Evolutionary conservation across 495 filamentous ascomycete genomes (phyloP).

Genomic region (Neurospora sp.): DNA sequence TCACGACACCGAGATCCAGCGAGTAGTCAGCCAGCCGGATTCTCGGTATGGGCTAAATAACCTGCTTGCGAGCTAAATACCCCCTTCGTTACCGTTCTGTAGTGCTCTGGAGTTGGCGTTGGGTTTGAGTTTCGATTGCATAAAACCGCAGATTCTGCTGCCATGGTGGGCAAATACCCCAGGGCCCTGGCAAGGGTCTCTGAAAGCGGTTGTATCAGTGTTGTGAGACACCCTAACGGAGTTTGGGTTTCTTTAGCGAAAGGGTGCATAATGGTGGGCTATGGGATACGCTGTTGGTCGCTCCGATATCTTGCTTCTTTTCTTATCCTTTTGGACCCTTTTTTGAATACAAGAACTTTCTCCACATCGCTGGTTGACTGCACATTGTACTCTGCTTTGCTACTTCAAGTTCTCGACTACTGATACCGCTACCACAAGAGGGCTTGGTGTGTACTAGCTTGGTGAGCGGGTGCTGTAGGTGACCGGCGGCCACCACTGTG

Average conservation of each 20-base stretch:
- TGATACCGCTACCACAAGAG: background rate
- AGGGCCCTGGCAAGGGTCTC: background rate
- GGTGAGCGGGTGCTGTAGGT: background rate
- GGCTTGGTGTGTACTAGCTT: background rate
- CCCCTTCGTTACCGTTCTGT: background rate
- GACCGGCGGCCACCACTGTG: background rate
- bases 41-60: slow-evolving; percentile 35
- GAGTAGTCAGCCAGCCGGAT: slow-evolving; percentile 31
- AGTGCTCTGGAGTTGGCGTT: background rate
- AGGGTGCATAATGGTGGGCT: background rate
- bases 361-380: background rate
- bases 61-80: slow-evolving; percentile 25
- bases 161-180: background rate
- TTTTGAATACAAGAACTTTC: background rate
- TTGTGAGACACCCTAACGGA: background rate
- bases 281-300: background rate
- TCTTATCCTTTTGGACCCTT: background rate
- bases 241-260: background rate
- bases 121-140: background rate
- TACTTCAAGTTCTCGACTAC: background rate
- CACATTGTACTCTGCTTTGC: background rate
- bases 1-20: slow-evolving; percentile 27
- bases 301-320: background rate
- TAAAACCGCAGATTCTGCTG: background rate
- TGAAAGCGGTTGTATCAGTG: background rate